A percentile compares a stretch with the other conserved stretches of the same genome.
phyloP scores from a whole-genome alignment of 805 yeast genomes.

The Metschnikowia noctiluminum region DNA sequence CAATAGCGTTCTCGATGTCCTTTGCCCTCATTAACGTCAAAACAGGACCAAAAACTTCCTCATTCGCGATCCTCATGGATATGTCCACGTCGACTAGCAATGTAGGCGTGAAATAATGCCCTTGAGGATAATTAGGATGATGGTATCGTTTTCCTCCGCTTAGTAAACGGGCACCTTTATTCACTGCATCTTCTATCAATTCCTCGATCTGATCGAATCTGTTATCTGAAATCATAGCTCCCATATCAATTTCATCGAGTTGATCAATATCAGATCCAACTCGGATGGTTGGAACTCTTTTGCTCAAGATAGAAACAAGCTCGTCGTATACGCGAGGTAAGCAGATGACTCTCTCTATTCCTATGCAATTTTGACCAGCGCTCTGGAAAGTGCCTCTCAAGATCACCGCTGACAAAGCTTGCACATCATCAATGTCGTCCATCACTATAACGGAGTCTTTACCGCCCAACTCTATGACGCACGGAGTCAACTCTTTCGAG shows the following conservation, averaged over 20 bases:
- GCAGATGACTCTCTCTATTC: conserved; percentile 90
- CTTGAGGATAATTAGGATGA: conserved; percentile 94
- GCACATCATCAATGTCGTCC: conserved; percentile 65
- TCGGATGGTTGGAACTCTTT: conserved; percentile 60
- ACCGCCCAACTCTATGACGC: conserved; percentile 95
- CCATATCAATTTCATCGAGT: conserved; percentile 88
- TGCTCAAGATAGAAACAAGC: conserved; percentile 53
- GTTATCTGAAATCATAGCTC: conserved; percentile 84
- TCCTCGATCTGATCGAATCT: conserved; percentile 67
- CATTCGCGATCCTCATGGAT: conserved; percentile 71
- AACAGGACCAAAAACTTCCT: conserved; percentile 95
- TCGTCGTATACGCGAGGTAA: conserved; percentile 64
- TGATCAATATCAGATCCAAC: conserved; percentile 93
- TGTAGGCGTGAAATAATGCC: conserved; percentile 92
- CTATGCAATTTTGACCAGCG: conserved; percentile 97
- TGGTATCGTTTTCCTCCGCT: conserved; percentile 76
- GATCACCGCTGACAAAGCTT: conserved; percentile 63
- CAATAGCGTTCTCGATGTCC: conserved; percentile 62
- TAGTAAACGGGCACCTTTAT: conserved; percentile 74
- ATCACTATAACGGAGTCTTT: conserved; percentile 88
- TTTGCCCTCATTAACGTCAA: conserved; percentile 74
- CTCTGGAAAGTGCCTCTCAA: conserved; percentile 97
- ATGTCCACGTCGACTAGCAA: conserved; percentile 76
- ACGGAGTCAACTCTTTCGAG: conserved; percentile 83
- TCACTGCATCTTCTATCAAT: conserved; percentile 69